Base-by-base conservation (phyloP, 1,139 yeast species). In the Yamadazyma sp. region DNA sequence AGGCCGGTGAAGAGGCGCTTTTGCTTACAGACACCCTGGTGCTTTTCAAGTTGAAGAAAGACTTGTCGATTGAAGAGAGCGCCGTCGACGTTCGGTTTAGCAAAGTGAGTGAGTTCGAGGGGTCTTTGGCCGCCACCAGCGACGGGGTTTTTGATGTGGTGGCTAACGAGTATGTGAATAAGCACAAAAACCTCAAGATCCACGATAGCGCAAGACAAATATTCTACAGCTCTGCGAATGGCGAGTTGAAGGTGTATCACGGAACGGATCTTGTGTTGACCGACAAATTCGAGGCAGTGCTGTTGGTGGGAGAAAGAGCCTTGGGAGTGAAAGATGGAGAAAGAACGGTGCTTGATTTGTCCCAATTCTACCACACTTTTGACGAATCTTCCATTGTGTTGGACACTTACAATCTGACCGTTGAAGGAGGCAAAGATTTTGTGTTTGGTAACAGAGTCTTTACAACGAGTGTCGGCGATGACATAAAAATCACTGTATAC, bases 341-440 rank as follows among this genome's bases (percentile, higher is more conserved):
- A 24, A 52, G 55, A 33, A 44, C 47, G n/a, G 49, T 64, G 11
- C 54, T 54, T 32, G 69, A 66, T 41, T 50, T 67, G 35, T 54
- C 61, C 7, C 65, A 64, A 41, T 62, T 58, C 27, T 52, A 61
- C 38, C 39, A 49, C 3, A 50, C 59, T 14, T 36, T 43, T 5
- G 43, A 46, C 17, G 50, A 46, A 20, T 24, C 46, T 18, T 41
- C 42, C 2, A 47, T 50, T 28, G 40, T 36, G 17, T 37, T 47
- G 17, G 51, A 48, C n/a, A 37, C 47, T 15, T 46, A 41, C 33
- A 45, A 47, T 30, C 46, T 44, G 18, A 29, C 50, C 9, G 34
- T 35, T 20, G 8, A 20, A 5, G 34, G 34, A 6, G 44, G 44
- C 2, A 33, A 39, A 28, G 47, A 44, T 25, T 49, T 44, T 18